Base-by-base conservation (phyloP, 805 yeast species). In the Yamadazyma kitorensis region DNA sequence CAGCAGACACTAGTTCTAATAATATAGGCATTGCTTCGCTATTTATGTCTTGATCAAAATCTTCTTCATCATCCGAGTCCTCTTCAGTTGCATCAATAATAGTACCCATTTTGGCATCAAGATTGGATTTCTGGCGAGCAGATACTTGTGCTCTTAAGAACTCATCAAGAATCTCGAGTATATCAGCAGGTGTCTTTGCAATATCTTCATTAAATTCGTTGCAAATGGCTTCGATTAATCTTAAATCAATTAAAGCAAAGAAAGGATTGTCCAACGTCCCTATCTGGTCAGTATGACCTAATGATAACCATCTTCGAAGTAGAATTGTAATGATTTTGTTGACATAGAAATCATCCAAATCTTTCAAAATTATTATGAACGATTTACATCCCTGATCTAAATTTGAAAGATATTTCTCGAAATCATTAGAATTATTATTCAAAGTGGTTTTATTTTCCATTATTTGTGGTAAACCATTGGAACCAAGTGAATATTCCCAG, bases 171-270 rank as follows among this genome's bases (percentile, higher is more conserved):
- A 64, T 49, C 5, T 59, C 67, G 12, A 86, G 56, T 28, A 83
- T 66, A 29, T 80, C 84, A 2, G 57, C 56, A 0, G 88, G 80
- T 2, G 80, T 70, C 24, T 65, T 64, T 6, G 80, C 69, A 17
- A 82, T 51, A 28, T 67, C 68, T 6, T 78, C 76, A 40, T 76
- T 82, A 49, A 82, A 79, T 11, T 67, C 64, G 4, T 71, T 70
- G 16, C 80, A 76, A 21, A 86, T 58, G 20, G 61, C 56, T 49
- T 87, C 93, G 32, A 89, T 55, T 8, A 86, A 50, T 39, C 81
- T 74, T 39, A 86, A 60, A 48, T 83, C 82, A 5, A 78, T 59
- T 23, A 85, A 59, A 34, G 74, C 64, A 6, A 70, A 45, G 33
- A 76, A 70, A n/a, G 86, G 82, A 39, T 72, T 68, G 4, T 63